phyloP scores from a whole-genome alignment of 306 rosid species.

The Crotalaria pallida region DNA sequence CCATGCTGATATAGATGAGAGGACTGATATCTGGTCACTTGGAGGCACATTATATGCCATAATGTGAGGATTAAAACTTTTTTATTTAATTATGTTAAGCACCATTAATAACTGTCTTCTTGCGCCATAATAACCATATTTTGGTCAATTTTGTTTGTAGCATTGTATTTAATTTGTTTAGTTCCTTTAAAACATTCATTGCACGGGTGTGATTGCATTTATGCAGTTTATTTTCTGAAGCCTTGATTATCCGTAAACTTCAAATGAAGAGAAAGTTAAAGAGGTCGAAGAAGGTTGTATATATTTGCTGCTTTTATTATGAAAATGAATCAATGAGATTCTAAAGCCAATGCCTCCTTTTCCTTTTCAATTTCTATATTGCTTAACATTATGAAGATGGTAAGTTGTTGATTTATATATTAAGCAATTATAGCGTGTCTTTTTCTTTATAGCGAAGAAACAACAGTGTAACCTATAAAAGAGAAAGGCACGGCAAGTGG shows the following conservation, averaged over 20 bases:
- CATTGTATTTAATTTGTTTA: background rate
- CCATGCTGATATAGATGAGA: slow-evolving; percentile 78
- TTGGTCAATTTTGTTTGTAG: background rate
- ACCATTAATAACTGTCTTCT: background rate
- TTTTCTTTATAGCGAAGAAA: background rate
- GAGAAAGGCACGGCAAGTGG: background rate
- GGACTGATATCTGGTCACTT: slow-evolving; percentile 95
- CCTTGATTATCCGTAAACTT: too few relatives aligned
- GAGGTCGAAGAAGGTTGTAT: too few relatives aligned
- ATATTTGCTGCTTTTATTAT: background rate
- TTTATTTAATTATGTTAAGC: background rate
- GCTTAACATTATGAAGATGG: background rate
- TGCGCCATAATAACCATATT: background rate
- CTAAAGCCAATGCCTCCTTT: background rate
- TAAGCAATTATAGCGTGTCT: background rate
- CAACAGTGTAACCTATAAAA: background rate
- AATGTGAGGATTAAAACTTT: slow-evolving; percentile 55
- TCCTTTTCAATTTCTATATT: too few relatives aligned
- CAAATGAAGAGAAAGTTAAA: too few relatives aligned
- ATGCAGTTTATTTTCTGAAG: background rate
- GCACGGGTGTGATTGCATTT: background rate
- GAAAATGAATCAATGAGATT: background rate
- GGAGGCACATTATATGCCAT: slow-evolving; percentile 98
- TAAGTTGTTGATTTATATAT: background rate
- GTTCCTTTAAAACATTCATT: background rate